Base-by-base conservation (phyloP, 371 early-diverging fungal species). In the Fennellomyces sp. region DNA sequence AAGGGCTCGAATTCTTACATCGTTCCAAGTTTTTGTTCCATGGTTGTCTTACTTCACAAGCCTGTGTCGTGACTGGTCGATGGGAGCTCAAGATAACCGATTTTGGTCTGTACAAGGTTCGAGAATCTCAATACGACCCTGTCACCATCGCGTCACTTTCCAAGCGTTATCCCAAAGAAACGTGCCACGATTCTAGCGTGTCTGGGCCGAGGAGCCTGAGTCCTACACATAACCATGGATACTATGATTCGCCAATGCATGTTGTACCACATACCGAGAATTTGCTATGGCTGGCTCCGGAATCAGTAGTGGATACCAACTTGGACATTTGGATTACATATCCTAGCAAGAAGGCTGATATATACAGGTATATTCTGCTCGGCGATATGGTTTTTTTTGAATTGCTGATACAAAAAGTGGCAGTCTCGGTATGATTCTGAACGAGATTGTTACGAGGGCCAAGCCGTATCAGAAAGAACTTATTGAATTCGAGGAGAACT, bases 51-150 rank as follows among this genome's bases (percentile, higher is more conserved):
- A 78, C 78, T 2, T 80, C 80, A 10, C 58, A 65, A 58, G 69
- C 69, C 25, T 82, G 82, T 36, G 48, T 82, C 61, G 69, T 82
- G 25, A 74, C 82, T 2, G 75, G 76, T 0, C 63, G 78, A 12
- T 82, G 82, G 82, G 82, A 82, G 28, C 62, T 82, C 13, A 82
- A 80, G 61, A 76, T 82, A 26, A 58, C 76, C 1, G 78, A 75
- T 15, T 82, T 78, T 64, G 82, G 80, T 4, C 52, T 82, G 5
- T 31, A 66, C 35, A 51, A 58, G n/a, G 60, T 79, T 13, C 70
- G 66, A 26, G 55, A 47, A 25, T 60, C 68, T 0, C 81, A 81
- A 42, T 36, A 64, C 6, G 72, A 76, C 7, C 45, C 60, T 13
- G 19, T 27, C 15, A 29, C 52, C 5, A 53, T 64, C 17, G 39